Conservation (phyloP, 83 land plant species). For the Picea mariana region DNA sequence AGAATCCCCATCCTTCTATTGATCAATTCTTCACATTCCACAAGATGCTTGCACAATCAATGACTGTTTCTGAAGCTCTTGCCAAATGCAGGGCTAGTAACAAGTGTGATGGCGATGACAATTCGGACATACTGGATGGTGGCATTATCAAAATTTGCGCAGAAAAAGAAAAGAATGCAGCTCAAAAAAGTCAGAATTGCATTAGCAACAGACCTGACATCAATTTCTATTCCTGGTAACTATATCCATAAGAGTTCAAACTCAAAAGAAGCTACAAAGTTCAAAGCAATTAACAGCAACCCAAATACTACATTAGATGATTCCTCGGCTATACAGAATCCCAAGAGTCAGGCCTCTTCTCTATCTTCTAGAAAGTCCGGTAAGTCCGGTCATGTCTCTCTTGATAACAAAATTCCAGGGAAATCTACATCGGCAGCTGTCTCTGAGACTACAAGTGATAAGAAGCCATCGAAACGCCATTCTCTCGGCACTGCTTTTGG, state of each 20-base stretch:
- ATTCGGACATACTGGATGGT: not conserved
- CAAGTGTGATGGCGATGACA: not conserved
- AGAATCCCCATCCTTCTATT: constrained; percentile 39
- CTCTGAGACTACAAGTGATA: constrained; percentile 6
- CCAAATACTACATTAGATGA: not conserved
- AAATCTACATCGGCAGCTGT: not conserved
- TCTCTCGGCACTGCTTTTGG: constrained; percentile 1
- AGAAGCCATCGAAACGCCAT: not conserved
- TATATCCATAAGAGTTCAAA: constrained; percentile 1
- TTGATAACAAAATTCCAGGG: not conserved
- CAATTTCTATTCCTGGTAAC: not conserved
- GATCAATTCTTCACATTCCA: constrained; percentile 54
- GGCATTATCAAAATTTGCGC: not conserved
- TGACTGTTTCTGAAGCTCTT: constrained; percentile 2
- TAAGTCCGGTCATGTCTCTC: not conserved
- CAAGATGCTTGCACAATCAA: constrained; percentile 42
- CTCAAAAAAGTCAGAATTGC: constrained; percentile 6
- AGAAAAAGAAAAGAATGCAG: constrained; percentile 7
- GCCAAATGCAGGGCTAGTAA: constrained; percentile 5
- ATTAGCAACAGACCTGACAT: constrained; percentile 11
- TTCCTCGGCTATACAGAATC: not conserved
- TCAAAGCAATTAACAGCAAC: not conserved
- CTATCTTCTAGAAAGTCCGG: not conserved
- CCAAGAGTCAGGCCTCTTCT: not conserved
- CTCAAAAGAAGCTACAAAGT: not conserved